Evolutionary conservation across 768 basidiomycete species (phyloP).

Genomic region (Fomitopsis serialis): DNA sequence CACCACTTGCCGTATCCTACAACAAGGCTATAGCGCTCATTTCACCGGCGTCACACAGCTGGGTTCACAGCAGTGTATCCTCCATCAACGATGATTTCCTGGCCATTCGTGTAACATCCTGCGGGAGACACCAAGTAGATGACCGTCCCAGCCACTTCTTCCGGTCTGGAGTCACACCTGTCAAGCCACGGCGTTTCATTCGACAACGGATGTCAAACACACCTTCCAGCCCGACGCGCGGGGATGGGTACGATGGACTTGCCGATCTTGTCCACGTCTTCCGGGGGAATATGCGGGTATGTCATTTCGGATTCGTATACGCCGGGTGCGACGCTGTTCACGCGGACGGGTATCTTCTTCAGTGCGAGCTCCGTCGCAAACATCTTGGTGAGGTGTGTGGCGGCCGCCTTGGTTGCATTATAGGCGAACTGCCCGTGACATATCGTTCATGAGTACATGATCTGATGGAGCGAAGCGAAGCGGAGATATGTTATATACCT

Average conservation of each 20-base stretch:
- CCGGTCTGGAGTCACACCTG: conserved; percentile 42
- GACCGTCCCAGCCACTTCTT: conserved; percentile 74
- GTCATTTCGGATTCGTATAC: conserved; percentile 79
- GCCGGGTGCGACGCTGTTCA: conserved; percentile 70
- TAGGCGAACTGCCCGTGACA: conserved; percentile 57
- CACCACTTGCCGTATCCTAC: too few species aligned
- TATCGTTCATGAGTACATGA: too few species aligned
- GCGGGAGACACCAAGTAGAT: conserved; percentile 72
- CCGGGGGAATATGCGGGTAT: conserved; percentile 35
- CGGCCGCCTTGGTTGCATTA: conserved; percentile 77
- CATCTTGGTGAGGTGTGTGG: conserved; percentile 70
- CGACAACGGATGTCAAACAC: too few species aligned
- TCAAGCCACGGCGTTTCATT: too few species aligned
- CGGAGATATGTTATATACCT: too few species aligned
- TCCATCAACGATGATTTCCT: conserved; percentile 75
- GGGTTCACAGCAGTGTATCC: conserved; percentile 75
- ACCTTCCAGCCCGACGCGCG: conserved; percentile 60
- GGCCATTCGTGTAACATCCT: conserved; percentile 72
- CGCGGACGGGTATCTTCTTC: conserved; percentile 61
- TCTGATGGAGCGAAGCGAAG: too few species aligned
- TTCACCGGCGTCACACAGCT: too few species aligned
- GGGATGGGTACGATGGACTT: conserved; percentile 59
- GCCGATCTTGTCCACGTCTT: conserved; percentile 47
- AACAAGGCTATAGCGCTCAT: too few species aligned
- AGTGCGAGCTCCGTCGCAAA: conserved; percentile 71